phyloP scores from a whole-genome alignment of 2,329 filamentous ascomycete genomes.

The Arthrobotrys pseudoclavata region DNA sequence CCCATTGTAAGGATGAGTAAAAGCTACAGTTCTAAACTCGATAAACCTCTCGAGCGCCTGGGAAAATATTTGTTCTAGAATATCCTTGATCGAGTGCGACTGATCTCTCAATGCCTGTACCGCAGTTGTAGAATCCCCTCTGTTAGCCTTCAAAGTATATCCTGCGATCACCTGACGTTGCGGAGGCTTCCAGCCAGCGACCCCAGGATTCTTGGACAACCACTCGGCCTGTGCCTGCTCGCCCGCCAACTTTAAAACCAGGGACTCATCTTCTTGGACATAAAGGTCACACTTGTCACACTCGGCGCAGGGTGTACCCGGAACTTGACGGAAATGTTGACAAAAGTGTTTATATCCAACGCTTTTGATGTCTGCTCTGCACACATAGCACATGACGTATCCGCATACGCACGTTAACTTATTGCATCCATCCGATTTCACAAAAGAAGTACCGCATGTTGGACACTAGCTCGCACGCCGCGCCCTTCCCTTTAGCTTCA shows the following conservation, averaged over 20 bases:
- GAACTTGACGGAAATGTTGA: conserved; percentile 89
- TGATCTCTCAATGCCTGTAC: conserved; percentile 2
- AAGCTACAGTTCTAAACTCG: conserved; percentile 18
- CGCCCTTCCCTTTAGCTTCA: neutral
- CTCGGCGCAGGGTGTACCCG: conserved; percentile 80
- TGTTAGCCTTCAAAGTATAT: conserved; percentile 35
- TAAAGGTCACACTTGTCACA: conserved; percentile 85
- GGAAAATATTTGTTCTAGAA: conserved; percentile 30
- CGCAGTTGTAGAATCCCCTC: neutral
- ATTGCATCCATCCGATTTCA: conserved; percentile 95
- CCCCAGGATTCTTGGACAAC: conserved; percentile 72
- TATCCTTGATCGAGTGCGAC: conserved; percentile 21
- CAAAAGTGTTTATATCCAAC: conserved; percentile 96
- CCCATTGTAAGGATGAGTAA: neutral
- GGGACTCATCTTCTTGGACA: conserved; percentile 79
- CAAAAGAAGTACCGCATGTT: conserved; percentile 88
- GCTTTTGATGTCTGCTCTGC: conserved; percentile 78
- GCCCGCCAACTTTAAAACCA: conserved; percentile 77
- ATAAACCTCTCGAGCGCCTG: conserved; percentile 37
- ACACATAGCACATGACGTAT: conserved; percentile 98
- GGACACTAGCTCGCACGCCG: conserved; percentile 77
- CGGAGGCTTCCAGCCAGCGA: conserved; percentile 48
- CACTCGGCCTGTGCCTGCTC: conserved; percentile 80
- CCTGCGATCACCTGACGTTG: conserved; percentile 49
- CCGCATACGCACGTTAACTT: conserved; percentile 96